phyloP scores from a whole-genome alignment of 768 basidiomycete genomes.

The Cystobasidium ongulense region DNA sequence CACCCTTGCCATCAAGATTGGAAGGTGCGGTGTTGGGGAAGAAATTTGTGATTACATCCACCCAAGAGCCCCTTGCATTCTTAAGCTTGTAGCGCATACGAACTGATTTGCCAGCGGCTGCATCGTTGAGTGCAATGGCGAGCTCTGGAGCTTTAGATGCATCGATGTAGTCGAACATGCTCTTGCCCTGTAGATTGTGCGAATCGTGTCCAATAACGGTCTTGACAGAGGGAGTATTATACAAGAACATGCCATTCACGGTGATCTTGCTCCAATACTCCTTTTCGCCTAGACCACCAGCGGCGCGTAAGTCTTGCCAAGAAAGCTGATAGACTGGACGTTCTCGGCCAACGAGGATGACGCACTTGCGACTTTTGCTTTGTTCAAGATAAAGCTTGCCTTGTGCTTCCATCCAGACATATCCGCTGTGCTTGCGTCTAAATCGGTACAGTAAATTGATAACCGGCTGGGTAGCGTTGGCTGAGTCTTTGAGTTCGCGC shows the following conservation, averaged over 20 bases:
- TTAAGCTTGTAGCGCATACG: slow-evolving; percentile 45
- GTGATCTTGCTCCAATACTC: slow-evolving; percentile 50
- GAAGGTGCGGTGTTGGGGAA: slow-evolving; percentile 32
- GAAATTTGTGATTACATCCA: slow-evolving; percentile 46
- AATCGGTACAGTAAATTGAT: slow-evolving; percentile 84
- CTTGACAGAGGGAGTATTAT: slow-evolving; percentile 44
- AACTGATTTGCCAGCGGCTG: slow-evolving; percentile 38
- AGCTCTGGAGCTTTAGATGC: slow-evolving; percentile 41
- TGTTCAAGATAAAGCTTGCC: slow-evolving; percentile 84
- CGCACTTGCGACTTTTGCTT: slow-evolving; percentile 50
- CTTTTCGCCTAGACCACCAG: slow-evolving; percentile 51
- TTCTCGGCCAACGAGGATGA: slow-evolving; percentile 76
- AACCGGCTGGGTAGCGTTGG: slow-evolving; percentile 38
- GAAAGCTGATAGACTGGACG: slow-evolving; percentile 48
- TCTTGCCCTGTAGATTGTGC: slow-evolving; percentile 37
- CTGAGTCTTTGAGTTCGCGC: slow-evolving; percentile 67
- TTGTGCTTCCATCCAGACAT: slow-evolving; percentile 84
- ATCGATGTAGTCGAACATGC: slow-evolving; percentile 43
- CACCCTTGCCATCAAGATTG: slow-evolving; percentile 13
- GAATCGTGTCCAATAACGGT: slow-evolving; percentile 45
- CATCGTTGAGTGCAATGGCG: slow-evolving; percentile 40
- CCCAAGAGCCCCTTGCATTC: slow-evolving; percentile 38
- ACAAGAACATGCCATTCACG: slow-evolving; percentile 47
- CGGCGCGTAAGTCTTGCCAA: slow-evolving; percentile 56
- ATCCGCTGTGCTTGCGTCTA: slow-evolving; percentile 57